Percentiles rank a stretch among this genome's conserved stretches.
These are phyloP conservation scores for Mycena galopus DNA, from an alignment of 768 basidiomycete genomes.

Conservation along the genomic window DNA sequence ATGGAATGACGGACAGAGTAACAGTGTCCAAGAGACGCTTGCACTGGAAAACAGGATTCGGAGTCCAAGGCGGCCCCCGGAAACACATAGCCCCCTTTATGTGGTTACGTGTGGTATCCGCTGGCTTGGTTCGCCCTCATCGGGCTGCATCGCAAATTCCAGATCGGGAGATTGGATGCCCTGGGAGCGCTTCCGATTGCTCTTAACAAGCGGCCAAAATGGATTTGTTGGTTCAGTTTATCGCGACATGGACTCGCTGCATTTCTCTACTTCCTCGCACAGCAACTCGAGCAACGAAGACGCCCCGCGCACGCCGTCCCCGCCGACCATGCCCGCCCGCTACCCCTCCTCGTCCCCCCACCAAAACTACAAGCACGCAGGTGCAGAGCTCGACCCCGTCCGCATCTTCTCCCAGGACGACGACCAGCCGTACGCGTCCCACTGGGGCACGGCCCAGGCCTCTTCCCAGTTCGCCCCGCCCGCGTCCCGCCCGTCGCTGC, in stretches of 20 bases:
- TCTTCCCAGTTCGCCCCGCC: conserved; percentile 1
- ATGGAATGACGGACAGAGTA: too few species aligned
- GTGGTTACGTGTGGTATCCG: too few species aligned
- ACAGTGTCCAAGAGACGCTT: too few species aligned
- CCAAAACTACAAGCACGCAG: conserved; percentile 40
- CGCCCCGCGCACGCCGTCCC: conserved; percentile 82
- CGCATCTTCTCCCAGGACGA: conserved; percentile 62
- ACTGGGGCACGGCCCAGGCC: conserved; percentile 40
- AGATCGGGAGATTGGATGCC: not conserved
- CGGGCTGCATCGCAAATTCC: not conserved
- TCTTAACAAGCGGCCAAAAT: conserved; percentile 17
- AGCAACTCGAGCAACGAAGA: conserved; percentile 59
- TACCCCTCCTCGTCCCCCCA: conserved; percentile 41
- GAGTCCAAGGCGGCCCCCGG: too few species aligned
- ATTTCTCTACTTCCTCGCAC: conserved; percentile 60
- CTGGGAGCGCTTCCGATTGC: not conserved
- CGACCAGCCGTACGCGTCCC: conserved; percentile 31
- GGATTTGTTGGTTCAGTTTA: not conserved
- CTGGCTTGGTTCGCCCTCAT: not conserved
- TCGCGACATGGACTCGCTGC: conserved; percentile 56
- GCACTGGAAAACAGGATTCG: too few species aligned
- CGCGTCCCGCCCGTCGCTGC: conserved; percentile 63
- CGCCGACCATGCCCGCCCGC: conserved; percentile 53
- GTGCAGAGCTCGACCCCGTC: conserved; percentile 57
- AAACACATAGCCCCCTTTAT: not conserved